Conservation (phyloP, 2,329 filamentous ascomycete genomes). For the Lasiodiplodia citricola region DNA sequence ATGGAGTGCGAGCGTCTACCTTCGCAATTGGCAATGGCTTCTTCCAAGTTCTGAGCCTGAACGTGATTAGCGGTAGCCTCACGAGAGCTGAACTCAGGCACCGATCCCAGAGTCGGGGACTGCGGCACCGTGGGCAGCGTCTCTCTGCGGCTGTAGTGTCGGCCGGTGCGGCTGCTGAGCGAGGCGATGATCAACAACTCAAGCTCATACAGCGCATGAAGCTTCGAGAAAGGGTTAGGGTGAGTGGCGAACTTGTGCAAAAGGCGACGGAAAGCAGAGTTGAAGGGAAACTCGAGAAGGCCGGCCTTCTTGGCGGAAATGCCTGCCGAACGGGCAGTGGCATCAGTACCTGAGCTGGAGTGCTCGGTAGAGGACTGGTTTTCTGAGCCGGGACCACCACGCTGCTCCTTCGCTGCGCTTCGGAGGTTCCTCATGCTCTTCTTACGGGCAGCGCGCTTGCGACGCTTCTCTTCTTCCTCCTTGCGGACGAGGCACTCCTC, state of each 20-base stretch:
- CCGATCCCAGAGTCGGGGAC: constrained; percentile 51
- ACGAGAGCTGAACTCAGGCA: constrained; percentile 51
- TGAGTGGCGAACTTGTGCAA: constrained; percentile 87
- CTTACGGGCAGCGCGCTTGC: constrained; percentile 45
- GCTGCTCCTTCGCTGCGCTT: constrained; percentile 35
- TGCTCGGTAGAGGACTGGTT: constrained; percentile 52
- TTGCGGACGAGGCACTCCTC: constrained; percentile 47
- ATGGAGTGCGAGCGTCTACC: constrained; percentile 69
- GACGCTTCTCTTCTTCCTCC: constrained; percentile 48
- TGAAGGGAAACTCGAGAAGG: constrained; percentile 74
- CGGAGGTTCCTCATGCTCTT: constrained; percentile 68
- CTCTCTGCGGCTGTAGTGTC: constrained; percentile 48
- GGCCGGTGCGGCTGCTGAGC: constrained; percentile 62
- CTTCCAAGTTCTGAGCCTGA: constrained; percentile 61
- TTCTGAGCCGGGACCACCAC: constrained; percentile 47
- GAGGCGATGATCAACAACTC: constrained; percentile 82
- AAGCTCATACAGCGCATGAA: constrained; percentile 81
- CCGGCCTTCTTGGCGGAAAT: constrained; percentile 51
- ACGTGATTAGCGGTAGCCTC: constrained; percentile 49
- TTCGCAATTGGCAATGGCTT: constrained; percentile 72
- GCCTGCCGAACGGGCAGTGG: constrained; percentile 48
- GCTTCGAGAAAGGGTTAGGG: constrained; percentile 84
- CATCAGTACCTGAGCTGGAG: constrained; percentile 52
- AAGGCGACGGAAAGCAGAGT: constrained; percentile 77
- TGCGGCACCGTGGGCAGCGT: constrained; percentile 50